These are phyloP conservation scores for Tubosaeta sp. DNA, from an alignment of 768 basidiomycete genomes.

Conservation along the genomic window DNA sequence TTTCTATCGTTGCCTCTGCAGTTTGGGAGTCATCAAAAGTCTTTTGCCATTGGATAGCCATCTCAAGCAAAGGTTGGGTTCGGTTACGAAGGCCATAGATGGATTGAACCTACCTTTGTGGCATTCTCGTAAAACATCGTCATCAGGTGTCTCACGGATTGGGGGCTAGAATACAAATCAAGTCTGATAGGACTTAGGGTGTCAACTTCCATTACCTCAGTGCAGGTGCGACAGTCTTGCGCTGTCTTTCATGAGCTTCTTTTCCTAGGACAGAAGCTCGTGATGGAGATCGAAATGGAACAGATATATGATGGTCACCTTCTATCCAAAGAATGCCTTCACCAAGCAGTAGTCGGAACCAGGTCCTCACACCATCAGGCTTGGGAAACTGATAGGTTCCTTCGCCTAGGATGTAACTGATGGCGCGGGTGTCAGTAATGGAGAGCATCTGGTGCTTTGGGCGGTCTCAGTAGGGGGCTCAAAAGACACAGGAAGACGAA, in stretches of 20 bases:
- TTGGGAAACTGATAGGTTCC: slow-evolving; percentile 58
- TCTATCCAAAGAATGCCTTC: slow-evolving; percentile 66
- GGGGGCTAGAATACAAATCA: slow-evolving; percentile 33
- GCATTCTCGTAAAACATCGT: slow-evolving; percentile 55
- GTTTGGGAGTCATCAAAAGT: slow-evolving; percentile 38
- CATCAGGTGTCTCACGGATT: slow-evolving; percentile 49
- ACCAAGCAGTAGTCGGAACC: slow-evolving; percentile 59
- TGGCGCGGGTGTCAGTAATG: slow-evolving; percentile 50
- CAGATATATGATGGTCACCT: slow-evolving; percentile 33
- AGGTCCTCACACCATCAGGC: slow-evolving; percentile 56
- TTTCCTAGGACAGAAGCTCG: slow-evolving; percentile 37
- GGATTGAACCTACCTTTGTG: slow-evolving; percentile 26
- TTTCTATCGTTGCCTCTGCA: slow-evolving; percentile 46
- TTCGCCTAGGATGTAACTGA: slow-evolving; percentile 52
- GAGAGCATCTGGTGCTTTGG: slow-evolving; percentile 54
- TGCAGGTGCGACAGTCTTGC: slow-evolving; percentile 51
- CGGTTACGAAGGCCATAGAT: not conserved
- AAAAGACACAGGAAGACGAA: slow-evolving; percentile 20
- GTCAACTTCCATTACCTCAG: slow-evolving; percentile 39
- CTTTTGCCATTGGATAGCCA: slow-evolving; percentile 49
- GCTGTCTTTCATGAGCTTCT: slow-evolving; percentile 52
- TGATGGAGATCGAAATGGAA: not conserved
- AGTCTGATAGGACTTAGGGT: not conserved
- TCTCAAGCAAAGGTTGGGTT: slow-evolving; percentile 18
- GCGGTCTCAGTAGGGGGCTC: slow-evolving; percentile 7